Percentiles rank a stretch among this genome's conserved stretches.
Conservation (phyloP, 2,329 filamentous ascomycete genomes). For the Venturia nashicola region DNA sequence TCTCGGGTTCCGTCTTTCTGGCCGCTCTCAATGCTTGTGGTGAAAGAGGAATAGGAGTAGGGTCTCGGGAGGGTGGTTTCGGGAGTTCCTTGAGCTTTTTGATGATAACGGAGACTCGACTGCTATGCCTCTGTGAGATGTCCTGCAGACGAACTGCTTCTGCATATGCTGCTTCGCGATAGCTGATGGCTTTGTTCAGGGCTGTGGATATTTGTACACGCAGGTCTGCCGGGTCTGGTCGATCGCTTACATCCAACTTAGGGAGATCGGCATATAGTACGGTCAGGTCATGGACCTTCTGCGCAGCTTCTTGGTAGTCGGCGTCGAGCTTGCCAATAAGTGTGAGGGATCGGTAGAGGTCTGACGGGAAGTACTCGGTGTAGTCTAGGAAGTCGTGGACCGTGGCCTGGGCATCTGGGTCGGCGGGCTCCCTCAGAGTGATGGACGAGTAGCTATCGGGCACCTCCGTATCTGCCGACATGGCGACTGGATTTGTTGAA, state of each 20-base stretch:
- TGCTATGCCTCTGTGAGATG: slow-evolving; percentile 44
- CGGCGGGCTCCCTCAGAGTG: slow-evolving; percentile 19
- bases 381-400: slow-evolving; percentile 58
- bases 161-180: slow-evolving; percentile 42
- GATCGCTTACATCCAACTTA: slow-evolving; percentile 31
- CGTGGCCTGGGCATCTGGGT: slow-evolving; percentile 53
- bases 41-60: slow-evolving; percentile 36
- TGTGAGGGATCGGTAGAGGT: slow-evolving; percentile 49
- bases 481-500: not conserved
- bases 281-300: slow-evolving; percentile 35
- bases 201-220: slow-evolving; percentile 45
- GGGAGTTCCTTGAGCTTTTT: slow-evolving; percentile 50
- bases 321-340: slow-evolving; percentile 43
- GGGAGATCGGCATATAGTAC: slow-evolving; percentile 39
- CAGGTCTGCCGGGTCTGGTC: slow-evolving; percentile 39
- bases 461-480: slow-evolving; percentile 3
- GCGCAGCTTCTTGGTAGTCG: slow-evolving; percentile 29
- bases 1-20: slow-evolving; percentile 4
- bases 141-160: slow-evolving; percentile 45
- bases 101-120: slow-evolving; percentile 45
- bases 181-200: slow-evolving; percentile 41
- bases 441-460: not conserved
- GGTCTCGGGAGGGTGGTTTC: slow-evolving; percentile 47
- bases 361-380: slow-evolving; percentile 56
- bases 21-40: slow-evolving; percentile 27